Evolutionary conservation across 2,329 filamentous ascomycete species (phyloP).

Genomic region (Hypoxylon sp.): DNA sequence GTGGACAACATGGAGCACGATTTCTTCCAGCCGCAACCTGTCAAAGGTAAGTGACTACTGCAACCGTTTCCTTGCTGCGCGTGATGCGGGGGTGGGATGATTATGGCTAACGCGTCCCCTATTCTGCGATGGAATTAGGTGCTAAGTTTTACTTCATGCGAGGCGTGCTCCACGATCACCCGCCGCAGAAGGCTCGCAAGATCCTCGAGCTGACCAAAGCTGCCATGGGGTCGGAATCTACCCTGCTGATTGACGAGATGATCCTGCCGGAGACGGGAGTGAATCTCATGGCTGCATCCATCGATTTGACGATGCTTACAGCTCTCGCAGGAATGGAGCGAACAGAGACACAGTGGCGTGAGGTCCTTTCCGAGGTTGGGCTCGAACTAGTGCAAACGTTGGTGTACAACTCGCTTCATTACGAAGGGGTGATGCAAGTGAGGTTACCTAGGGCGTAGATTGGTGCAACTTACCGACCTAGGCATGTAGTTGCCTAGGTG

Average conservation of each 20-base stretch:
- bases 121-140: too few relatives aligned
- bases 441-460: too few relatives aligned
- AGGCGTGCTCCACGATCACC: constrained; percentile 33
- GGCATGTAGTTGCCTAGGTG: too few relatives aligned
- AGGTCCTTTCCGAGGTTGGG: not conserved
- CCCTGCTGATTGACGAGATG: constrained; percentile 36
- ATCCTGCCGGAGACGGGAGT: constrained; percentile 24
- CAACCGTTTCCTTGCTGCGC: not conserved
- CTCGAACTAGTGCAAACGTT: constrained; percentile 16
- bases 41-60: constrained; percentile 15
- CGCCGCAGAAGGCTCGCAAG: constrained; percentile 2
- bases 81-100: not conserved
- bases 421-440: constrained; percentile 32
- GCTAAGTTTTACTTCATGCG: constrained; percentile 37
- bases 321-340: constrained; percentile 27
- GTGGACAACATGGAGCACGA: constrained; percentile 33
- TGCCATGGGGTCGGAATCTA: constrained; percentile 29
- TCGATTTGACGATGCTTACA: constrained; percentile 35
- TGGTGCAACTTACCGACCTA: too few relatives aligned
- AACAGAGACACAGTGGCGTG: constrained; percentile 24
- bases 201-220: constrained; percentile 16
- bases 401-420: constrained; percentile 5
- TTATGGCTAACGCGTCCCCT: too few relatives aligned
- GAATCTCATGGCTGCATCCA: not conserved
- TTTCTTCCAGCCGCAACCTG: constrained; percentile 30